Evolutionary conservation across 176 grass and related monocot genomes (phyloP).

Genomic region (Coix lacrymajobi): DNA sequence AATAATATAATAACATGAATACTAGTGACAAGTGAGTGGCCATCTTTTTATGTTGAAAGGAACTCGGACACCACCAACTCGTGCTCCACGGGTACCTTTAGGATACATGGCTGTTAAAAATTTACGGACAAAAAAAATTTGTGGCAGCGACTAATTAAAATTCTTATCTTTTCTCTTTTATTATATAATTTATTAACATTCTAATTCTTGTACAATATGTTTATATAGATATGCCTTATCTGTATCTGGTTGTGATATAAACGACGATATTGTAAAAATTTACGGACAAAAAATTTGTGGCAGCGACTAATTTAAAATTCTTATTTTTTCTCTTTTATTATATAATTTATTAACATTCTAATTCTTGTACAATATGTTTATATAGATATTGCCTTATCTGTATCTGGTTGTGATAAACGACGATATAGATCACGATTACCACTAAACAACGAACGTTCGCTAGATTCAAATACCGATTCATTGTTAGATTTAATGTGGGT

Average conservation of each 20-base stretch:
- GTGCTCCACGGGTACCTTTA: neutral
- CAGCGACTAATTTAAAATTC: neutral
- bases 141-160: neutral
- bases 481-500: no score
- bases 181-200: neutral
- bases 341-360: neutral
- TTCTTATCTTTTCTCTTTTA: neutral
- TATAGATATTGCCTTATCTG: neutral
- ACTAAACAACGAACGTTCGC: no score
- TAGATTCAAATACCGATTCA: no score
- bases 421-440: no score
- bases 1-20: neutral
- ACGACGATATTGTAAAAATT: neutral
- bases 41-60: neutral
- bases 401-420: no score
- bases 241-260: no score
- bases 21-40: neutral
- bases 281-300: neutral
- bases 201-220: neutral
- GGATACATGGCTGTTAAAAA: neutral
- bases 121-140: neutral
- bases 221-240: neutral
- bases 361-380: neutral
- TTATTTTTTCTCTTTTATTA: neutral
- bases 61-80: neutral